Percentiles rank a stretch among this genome's conserved stretches.
Conservation (phyloP, 805 yeast species). For the Lipomyces chichibuensis region DNA sequence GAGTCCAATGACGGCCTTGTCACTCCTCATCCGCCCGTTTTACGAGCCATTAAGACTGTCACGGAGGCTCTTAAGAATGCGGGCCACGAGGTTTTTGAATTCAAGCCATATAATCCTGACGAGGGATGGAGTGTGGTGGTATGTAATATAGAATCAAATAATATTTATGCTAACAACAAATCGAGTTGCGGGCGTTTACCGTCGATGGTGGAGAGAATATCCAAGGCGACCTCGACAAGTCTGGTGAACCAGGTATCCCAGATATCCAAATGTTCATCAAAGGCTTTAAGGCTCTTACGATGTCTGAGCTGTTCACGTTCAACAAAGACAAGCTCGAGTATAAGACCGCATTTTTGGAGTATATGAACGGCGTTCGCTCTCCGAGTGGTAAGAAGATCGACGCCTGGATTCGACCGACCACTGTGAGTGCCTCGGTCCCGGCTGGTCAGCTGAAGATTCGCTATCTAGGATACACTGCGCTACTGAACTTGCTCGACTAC, state of each 20-base stretch:
- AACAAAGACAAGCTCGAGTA: slow-evolving; percentile 36
- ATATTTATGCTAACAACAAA: neutral
- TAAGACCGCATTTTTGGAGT: slow-evolving; percentile 34
- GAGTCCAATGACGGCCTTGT: slow-evolving; percentile 51
- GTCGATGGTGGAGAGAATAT: slow-evolving; percentile 36
- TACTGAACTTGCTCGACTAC: slow-evolving; percentile 51
- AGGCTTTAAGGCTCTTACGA: slow-evolving; percentile 28
- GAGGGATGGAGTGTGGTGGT: slow-evolving; percentile 23
- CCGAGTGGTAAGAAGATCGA: slow-evolving; percentile 49
- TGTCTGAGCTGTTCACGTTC: slow-evolving; percentile 23
- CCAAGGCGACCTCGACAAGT: slow-evolving; percentile 30
- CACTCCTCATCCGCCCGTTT: slow-evolving; percentile 55
- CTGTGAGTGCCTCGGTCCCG: slow-evolving; percentile 27
- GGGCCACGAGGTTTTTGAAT: slow-evolving; percentile 56
- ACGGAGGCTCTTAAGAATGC: slow-evolving; percentile 41
- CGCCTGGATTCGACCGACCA: slow-evolving; percentile 49
- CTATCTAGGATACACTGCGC: slow-evolving; percentile 45
- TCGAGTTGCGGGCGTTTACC: slow-evolving; percentile 30
- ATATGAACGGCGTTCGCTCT: slow-evolving; percentile 28
- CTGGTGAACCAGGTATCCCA: slow-evolving; percentile 36
- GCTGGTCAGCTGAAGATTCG: slow-evolving; percentile 34
- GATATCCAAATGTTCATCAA: slow-evolving; percentile 31
- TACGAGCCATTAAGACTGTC: slow-evolving; percentile 50
- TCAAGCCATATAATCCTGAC: slow-evolving; percentile 47
- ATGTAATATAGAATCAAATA: neutral